phyloP scores from a whole-genome alignment of 2,329 filamentous ascomycete genomes.

The Thielaviopsis euricoi region DNA sequence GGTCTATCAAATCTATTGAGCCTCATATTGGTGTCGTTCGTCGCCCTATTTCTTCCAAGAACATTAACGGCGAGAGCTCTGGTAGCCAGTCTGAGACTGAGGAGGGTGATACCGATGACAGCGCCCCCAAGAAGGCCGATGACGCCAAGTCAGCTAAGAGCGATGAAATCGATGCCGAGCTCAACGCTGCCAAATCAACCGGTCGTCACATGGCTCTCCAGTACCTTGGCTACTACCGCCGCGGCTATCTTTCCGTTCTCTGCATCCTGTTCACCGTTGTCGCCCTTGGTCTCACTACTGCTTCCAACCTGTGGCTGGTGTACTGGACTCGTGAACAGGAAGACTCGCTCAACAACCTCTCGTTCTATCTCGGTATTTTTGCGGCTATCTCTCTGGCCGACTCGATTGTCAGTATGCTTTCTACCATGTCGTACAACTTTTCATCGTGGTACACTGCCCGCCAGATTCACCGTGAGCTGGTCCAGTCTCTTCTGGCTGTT shows the following conservation, averaged over 20 bases:
- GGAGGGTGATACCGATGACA: neutral
- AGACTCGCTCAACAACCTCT: slow-evolving; percentile 26
- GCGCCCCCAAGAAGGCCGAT: neutral
- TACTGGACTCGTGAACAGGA: slow-evolving; percentile 23
- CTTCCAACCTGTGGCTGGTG: slow-evolving; percentile 27
- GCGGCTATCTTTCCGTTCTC: slow-evolving; percentile 2
- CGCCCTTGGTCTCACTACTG: slow-evolving; percentile 5
- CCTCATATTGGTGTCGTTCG: slow-evolving; percentile 29
- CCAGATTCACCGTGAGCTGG: slow-evolving; percentile 34
- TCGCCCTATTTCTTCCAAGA: slow-evolving; percentile 17
- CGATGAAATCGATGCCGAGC: slow-evolving; percentile 12
- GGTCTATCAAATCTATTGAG: slow-evolving; percentile 24
- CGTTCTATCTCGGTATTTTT: slow-evolving; percentile 38
- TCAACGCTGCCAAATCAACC: slow-evolving; percentile 9
- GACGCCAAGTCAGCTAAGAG: neutral
- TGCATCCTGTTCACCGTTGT: slow-evolving; percentile 7
- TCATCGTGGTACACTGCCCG: slow-evolving; percentile 40
- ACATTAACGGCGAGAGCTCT: slow-evolving; percentile 18
- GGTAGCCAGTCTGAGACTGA: slow-evolving; percentile 1
- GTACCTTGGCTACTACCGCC: slow-evolving; percentile 28
- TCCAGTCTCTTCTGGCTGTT: slow-evolving; percentile 34
- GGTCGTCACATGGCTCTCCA: slow-evolving; percentile 5
- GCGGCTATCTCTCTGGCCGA: slow-evolving; percentile 28
- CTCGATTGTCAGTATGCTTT: slow-evolving; percentile 24
- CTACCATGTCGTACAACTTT: slow-evolving; percentile 32